phyloP scores from a whole-genome alignment of 495 filamentous ascomycete species.

The Thozetella sp. region DNA sequence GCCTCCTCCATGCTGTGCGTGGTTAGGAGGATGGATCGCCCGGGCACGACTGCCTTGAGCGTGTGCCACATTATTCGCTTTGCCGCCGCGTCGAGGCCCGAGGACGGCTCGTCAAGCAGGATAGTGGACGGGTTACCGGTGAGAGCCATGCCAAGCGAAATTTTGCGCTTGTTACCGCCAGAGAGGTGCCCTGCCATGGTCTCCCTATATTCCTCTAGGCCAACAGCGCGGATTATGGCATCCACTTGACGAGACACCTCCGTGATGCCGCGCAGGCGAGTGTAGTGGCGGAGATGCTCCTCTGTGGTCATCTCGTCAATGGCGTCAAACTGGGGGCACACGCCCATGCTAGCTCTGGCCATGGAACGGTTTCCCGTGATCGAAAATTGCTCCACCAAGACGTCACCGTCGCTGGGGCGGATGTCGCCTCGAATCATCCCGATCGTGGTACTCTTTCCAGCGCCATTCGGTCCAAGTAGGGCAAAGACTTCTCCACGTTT shows the following conservation, averaged over 20 bases:
- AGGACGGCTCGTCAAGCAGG: conserved; percentile 70
- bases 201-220: conserved; percentile 56
- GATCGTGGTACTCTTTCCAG: conserved; percentile 86
- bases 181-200: conserved; percentile 67
- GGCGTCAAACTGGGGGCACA: conserved; percentile 74
- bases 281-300: conserved; percentile 79
- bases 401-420: conserved; percentile 65
- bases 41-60: conserved; percentile 54
- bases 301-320: conserved; percentile 70
- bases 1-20: conserved; percentile 83
- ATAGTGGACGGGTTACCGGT: conserved; percentile 77
- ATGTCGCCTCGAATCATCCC: conserved; percentile 86
- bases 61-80: conserved; percentile 80
- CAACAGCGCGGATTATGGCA: conserved; percentile 60
- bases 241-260: conserved; percentile 64
- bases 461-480: conserved; percentile 85
- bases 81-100: conserved; percentile 71
- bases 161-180: conserved; percentile 75
- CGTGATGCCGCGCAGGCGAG: conserved; percentile 65
- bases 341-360: conserved; percentile 74
- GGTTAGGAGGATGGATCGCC: conserved; percentile 66
- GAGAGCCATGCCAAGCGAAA: conserved; percentile 72
- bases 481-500: conserved; percentile 79
- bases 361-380: conserved; percentile 63
- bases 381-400: conserved; percentile 73